phyloP scores from a whole-genome alignment of 495 filamentous ascomycete genomes.

The Penicillium macrosclerotiorum region DNA sequence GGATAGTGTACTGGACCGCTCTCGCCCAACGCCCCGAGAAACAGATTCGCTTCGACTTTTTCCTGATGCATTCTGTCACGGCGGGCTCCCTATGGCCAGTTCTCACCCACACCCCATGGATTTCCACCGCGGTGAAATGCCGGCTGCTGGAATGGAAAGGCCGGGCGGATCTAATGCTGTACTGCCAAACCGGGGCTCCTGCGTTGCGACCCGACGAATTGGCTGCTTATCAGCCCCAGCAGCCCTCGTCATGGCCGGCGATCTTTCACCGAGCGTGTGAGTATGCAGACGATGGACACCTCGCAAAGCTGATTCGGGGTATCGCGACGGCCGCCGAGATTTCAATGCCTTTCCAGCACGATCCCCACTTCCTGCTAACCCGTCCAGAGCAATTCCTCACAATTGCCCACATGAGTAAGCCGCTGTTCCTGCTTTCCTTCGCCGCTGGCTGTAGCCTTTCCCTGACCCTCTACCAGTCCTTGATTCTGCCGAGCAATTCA shows the following conservation, averaged over 20 bases:
- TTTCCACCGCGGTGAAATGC: constrained; percentile 22
- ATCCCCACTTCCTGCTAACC: constrained; percentile 21
- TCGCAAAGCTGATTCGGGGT: constrained; percentile 37
- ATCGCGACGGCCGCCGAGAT: constrained; percentile 30
- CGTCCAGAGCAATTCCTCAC: constrained; percentile 29
- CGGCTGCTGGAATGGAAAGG: constrained; percentile 38
- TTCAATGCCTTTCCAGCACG: constrained; percentile 7
- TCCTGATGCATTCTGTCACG: constrained; percentile 40
- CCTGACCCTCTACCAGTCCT: constrained; percentile 7
- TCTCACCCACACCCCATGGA: constrained; percentile 27
- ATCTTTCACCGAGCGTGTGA: constrained; percentile 27
- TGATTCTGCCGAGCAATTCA: constrained; percentile 20
- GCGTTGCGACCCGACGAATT: constrained; percentile 16
- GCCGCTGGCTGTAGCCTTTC: no score
- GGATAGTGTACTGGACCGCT: constrained; percentile 18
- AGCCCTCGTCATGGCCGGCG: constrained; percentile 26
- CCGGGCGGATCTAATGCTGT: constrained; percentile 34
- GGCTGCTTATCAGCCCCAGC: constrained; percentile 11
- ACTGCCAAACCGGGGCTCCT: constrained; percentile 26
- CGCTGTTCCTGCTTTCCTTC: no score
- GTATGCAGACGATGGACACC: constrained; percentile 39
- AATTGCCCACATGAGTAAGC: constrained; percentile 30
- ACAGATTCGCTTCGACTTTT: constrained; percentile 38
- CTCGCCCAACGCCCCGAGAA: constrained; percentile 29
- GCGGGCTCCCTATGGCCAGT: constrained; percentile 29